These are phyloP conservation scores for Kalmusia sp. DNA, from an alignment of 2,329 filamentous ascomycete genomes.

Conservation along the genomic window DNA sequence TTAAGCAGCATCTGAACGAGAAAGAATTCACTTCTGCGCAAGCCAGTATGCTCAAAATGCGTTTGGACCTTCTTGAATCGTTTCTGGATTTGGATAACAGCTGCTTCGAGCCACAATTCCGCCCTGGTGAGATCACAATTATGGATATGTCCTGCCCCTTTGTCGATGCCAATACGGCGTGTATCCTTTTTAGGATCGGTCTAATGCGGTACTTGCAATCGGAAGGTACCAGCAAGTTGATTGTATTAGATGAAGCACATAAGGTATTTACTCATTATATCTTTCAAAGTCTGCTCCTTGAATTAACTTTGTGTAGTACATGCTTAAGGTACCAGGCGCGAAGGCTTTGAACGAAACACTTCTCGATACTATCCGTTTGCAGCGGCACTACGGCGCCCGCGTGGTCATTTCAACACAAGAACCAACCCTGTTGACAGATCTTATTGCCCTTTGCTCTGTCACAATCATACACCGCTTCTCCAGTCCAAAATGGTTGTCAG, in stretches of 20 bases:
- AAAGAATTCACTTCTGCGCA: conserved; percentile 51
- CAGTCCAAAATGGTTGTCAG: conserved; percentile 67
- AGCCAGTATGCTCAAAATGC: conserved; percentile 61
- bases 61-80: conserved; percentile 68
- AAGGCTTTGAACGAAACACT: conserved; percentile 68
- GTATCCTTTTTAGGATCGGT: conserved; percentile 75
- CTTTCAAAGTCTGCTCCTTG: background rate
- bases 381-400: conserved; percentile 72
- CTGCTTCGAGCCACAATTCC: conserved; percentile 16
- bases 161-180: conserved; percentile 70
- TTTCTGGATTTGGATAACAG: conserved; percentile 59
- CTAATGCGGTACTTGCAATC: conserved; percentile 69
- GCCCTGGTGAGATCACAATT: conserved; percentile 65
- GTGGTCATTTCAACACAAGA: conserved; percentile 80
- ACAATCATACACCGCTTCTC: conserved; percentile 76
- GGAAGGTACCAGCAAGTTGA: conserved; percentile 56
- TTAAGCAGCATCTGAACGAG: conserved; percentile 21
- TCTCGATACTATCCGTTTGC: conserved; percentile 69
- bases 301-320: conserved; percentile 55
- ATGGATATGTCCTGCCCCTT: conserved; percentile 78
- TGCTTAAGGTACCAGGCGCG: conserved; percentile 62
- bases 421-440: conserved; percentile 70
- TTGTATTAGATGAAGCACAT: conserved; percentile 80
- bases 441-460: conserved; percentile 75
- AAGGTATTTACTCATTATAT: conserved; percentile 57